phyloP scores from a whole-genome alignment of 176 grass and related monocot species.

The Puya raimondii region DNA sequence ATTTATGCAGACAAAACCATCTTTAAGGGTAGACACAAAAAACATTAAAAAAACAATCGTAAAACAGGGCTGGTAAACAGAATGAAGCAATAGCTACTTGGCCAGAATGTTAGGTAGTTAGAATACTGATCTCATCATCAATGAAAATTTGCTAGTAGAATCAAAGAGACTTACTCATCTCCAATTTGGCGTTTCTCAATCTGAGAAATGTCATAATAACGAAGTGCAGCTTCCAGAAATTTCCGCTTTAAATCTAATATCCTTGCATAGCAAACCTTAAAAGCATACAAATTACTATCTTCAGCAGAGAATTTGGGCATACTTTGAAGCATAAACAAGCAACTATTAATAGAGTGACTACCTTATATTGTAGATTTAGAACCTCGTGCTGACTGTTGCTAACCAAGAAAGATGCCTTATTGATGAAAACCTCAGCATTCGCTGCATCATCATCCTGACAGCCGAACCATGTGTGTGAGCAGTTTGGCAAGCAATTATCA shows the following conservation, averaged over 20 bases:
- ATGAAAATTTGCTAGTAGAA: background rate
- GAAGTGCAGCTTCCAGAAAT: constrained; percentile 96
- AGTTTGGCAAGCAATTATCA: constrained; percentile 2
- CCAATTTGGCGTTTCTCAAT: constrained; percentile 95
- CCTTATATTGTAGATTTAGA: constrained; percentile 90
- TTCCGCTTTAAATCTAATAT: constrained; percentile 93
- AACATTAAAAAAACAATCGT: too few species aligned
- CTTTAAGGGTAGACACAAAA: too few species aligned
- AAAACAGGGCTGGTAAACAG: too few species aligned
- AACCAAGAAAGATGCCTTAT: constrained; percentile 98
- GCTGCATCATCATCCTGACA: constrained; percentile 87
- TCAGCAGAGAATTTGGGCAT: background rate
- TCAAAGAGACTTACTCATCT: constrained; percentile 64
- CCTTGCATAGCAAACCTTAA: constrained; percentile 95
- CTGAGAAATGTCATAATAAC: constrained; percentile 95
- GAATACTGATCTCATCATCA: background rate
- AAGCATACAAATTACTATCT: constrained; percentile 3
- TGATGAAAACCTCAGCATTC: constrained; percentile 96
- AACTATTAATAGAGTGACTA: constrained; percentile 16
- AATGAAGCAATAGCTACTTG: too few species aligned
- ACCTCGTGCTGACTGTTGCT: constrained; percentile 81
- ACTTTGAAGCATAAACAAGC: constrained; percentile 1
- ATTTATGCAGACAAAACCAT: too few species aligned
- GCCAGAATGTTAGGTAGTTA: background rate
- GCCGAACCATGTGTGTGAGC: constrained; percentile 2